Evolutionary conservation across 1,284 basidiomycete species (phyloP), one percentile per base, ranked within the genome.

Genomic region (Coniferiporia weirii): DNA sequence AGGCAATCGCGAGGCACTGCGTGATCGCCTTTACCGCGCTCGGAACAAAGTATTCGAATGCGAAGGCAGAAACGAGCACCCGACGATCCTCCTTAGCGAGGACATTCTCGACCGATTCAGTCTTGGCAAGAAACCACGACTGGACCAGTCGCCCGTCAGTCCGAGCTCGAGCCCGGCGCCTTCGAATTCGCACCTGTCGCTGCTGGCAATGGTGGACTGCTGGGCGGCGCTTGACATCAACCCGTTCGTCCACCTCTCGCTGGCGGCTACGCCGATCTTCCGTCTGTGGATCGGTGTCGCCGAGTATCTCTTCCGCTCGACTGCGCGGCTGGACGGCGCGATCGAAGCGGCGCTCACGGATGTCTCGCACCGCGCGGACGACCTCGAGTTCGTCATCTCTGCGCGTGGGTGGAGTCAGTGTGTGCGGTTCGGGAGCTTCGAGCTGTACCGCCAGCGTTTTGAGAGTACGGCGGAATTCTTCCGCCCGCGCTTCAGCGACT

Each of bases 151-250:
- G 45, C 57, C 66, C 27, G 56, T 65, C 52, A 46, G 58, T 27
- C 53, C 55, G 44, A 45, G 52, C n/a, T 20, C 49, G 32, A 19
- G 27, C 17, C 36, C 43, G 19, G 20, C 68, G 0, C 68, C 72
- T 6, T 82, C 83, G 36, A 99, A 99, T 72, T 97, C 93, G 10
- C 97, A 99, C 72, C 84, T 99, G 56, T 89, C 93, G 8, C 79
- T 99, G n/a, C 82, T 99, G 48, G 95, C 95, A 15, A 99, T 99
- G 91, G 97, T 98, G 36, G 97, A 99, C 73, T 97, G 93, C 70
- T 99, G 96, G 97, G 88, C 93, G 9, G 81, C 83, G 51, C 84
- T 98, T 56, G 78, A 78, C 4, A 95, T 98, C 70, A 84, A 92
- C 59, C 97, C 96, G 0, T 98, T 93, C 70, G 85, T 85, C 45